Evolutionary conservation across 495 filamentous ascomycete genomes (phyloP).

Genomic region (Jackrogersella minutella): DNA sequence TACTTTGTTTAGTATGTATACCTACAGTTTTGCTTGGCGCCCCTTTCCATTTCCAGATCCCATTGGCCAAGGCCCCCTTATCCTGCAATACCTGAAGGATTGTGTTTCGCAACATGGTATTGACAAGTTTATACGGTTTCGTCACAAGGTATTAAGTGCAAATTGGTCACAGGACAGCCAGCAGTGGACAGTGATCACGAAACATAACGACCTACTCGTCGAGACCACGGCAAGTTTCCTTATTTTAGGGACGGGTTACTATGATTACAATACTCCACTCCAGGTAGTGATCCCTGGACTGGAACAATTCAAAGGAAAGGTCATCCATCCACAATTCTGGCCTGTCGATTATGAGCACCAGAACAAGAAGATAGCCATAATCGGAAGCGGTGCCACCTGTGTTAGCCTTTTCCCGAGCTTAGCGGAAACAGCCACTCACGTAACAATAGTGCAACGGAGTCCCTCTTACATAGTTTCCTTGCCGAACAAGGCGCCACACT

Average conservation of each 20-base stretch:
- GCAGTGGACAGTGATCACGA: slow-evolving; percentile 67
- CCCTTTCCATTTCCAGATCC: slow-evolving; percentile 67
- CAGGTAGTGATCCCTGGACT: slow-evolving; percentile 66
- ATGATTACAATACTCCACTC: slow-evolving; percentile 68
- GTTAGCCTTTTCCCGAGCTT: slow-evolving; percentile 63
- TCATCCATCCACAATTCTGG: slow-evolving; percentile 73
- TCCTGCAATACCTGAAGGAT: slow-evolving; percentile 69
- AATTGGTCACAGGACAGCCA: slow-evolving; percentile 69
- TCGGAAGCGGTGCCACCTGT: slow-evolving; percentile 67
- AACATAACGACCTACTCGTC: slow-evolving; percentile 52
- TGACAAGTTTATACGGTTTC: slow-evolving; percentile 65
- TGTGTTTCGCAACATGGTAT: slow-evolving; percentile 67
- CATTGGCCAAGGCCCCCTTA: slow-evolving; percentile 67
- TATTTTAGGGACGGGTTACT: slow-evolving; percentile 72
- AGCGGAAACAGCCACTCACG: slow-evolving; percentile 55
- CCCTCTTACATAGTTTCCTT: slow-evolving; percentile 66
- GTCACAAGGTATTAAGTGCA: slow-evolving; percentile 61
- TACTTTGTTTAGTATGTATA: slow-evolving; percentile 37
- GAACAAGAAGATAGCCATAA: slow-evolving; percentile 60
- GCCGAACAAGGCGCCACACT: slow-evolving; percentile 21
- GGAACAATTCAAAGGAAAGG: slow-evolving; percentile 62
- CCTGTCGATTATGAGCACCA: slow-evolving; percentile 58
- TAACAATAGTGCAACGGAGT: slow-evolving; percentile 67
- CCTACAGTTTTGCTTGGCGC: slow-evolving; percentile 64
- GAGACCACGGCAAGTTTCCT: slow-evolving; percentile 63